These are phyloP conservation scores for Tephrocybe rancida DNA, from an alignment of 768 basidiomycete genomes.

Conservation along the genomic window DNA sequence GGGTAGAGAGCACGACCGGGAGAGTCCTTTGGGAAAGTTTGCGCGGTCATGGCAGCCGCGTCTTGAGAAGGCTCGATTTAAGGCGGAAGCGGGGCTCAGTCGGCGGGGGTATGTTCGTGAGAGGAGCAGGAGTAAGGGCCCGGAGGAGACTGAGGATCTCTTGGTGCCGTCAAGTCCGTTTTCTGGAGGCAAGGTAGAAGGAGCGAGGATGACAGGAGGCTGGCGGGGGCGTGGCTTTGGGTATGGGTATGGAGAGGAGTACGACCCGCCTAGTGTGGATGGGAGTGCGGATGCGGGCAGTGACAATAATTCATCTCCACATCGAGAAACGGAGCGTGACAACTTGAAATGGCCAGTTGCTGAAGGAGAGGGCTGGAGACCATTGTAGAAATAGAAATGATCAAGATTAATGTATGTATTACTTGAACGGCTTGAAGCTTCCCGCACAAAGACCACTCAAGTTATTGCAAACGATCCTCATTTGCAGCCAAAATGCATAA, in stretches of 20 bases:
- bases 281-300: constrained; percentile 18
- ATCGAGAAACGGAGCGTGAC: constrained; percentile 39
- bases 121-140: constrained; percentile 19
- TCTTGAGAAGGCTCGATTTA: constrained; percentile 66
- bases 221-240: constrained; percentile 4
- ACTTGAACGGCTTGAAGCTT: too few species aligned
- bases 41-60: constrained; percentile 47
- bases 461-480: too few species aligned
- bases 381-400: constrained; percentile 9
- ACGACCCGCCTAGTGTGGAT: constrained; percentile 62
- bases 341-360: constrained; percentile 64
- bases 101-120: constrained; percentile 56
- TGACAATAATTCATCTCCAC: constrained; percentile 14
- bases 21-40: constrained; percentile 9
- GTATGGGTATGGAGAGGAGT: constrained; percentile 40
- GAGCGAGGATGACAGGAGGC: not conserved
- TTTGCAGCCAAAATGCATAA: too few species aligned
- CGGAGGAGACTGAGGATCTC: constrained; percentile 21
- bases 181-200: not conserved
- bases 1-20: constrained; percentile 10
- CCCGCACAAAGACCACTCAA: too few species aligned
- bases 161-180: constrained; percentile 1
- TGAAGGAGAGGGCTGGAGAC: constrained; percentile 38
- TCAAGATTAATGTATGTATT: not conserved
- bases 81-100: constrained; percentile 71